phyloP scores from a whole-genome alignment of 2,329 filamentous ascomycete species.

The Fusarium stilboides region DNA sequence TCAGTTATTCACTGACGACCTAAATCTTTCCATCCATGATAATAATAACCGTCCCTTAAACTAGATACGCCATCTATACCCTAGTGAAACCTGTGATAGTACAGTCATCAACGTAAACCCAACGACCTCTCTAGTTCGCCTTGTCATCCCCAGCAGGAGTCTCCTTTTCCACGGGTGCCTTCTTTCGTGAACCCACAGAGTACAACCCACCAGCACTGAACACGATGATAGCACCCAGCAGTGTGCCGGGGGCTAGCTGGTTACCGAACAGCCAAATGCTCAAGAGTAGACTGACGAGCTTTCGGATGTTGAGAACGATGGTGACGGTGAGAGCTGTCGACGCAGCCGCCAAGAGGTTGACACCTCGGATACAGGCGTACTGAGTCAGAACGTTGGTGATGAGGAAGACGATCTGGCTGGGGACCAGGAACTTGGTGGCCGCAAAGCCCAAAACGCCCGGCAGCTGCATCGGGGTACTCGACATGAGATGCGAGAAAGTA shows the following conservation, averaged over 20 bases:
- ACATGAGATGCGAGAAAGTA: constrained; percentile 75
- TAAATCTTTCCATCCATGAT: neutral
- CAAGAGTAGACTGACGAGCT: constrained; percentile 89
- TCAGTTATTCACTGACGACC: constrained; percentile 5
- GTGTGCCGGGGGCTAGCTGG: constrained; percentile 79
- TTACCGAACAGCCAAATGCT: constrained; percentile 98
- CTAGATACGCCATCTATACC: constrained; percentile 28
- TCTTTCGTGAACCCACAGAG: constrained; percentile 75
- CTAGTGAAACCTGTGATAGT: neutral
- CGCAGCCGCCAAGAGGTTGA: constrained; percentile 91
- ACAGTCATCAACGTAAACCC: constrained; percentile 4
- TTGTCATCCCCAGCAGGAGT: constrained; percentile 28
- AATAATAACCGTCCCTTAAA: neutral
- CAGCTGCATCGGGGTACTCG: constrained; percentile 71
- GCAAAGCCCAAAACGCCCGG: constrained; percentile 40
- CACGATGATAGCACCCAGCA: constrained; percentile 86
- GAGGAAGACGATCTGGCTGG: constrained; percentile 80
- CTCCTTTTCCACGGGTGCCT: constrained; percentile 28
- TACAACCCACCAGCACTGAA: constrained; percentile 94
- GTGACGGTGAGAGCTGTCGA: constrained; percentile 95
- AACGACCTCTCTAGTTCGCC: constrained; percentile 29
- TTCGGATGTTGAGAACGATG: constrained; percentile 95
- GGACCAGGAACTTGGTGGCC: constrained; percentile 57
- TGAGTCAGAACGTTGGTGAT: constrained; percentile 88
- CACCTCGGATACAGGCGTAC: constrained; percentile 94